Base-by-base conservation (phyloP, 306 rosid species). In the Begonia loranthoides region DNA sequence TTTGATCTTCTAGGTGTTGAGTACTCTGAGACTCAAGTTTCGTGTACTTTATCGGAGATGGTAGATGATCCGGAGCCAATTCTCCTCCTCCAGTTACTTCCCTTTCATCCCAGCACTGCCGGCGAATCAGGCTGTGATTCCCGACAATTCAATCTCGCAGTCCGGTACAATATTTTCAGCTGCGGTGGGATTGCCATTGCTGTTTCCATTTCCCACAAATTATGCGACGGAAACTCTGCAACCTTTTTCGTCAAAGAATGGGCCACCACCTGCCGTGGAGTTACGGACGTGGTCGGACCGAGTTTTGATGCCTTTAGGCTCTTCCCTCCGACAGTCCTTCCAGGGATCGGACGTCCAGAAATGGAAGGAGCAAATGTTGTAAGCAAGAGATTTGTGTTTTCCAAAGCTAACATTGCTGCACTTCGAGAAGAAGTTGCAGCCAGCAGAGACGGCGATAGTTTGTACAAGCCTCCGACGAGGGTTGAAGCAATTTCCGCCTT, bases 401-500 rank as follows among this genome's bases (percentile, higher is more conserved):
- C 62, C 2, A 41, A 60, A 12, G 13, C 60, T 41, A 12, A 9
- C 62, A 64, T 5, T 1, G 9, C 24, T 2, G 56, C 56, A 11
- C 22, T 56, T 4, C 56, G 56, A 36, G 43, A 17, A 3, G 56
- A 56, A 45, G 56, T 71, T 0, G 71, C 67, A 4, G 24, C 19
- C 9, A 9, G 60, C 0, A 52, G 56, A n/a, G n/a, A n/a, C 51
- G 57, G 50, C 13, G 1, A 40, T 4, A 60, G 6, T 3, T 14
- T 40, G 24, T 14, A 22, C 56, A 11, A 43, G 28, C 59, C 72
- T 0, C 66, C 72, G 3, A 67, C 78, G 0, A 66, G 81, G 1
- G 71, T 71, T 16, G 81, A 64, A 48, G 81, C 78, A 10, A 39
- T 76, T 11, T 76, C 82, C 0, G 45, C 72, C 16, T 71, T 76